Conservation (phyloP, 1,284 basidiomycete genomes). For the Marasmius tenuissimus region DNA sequence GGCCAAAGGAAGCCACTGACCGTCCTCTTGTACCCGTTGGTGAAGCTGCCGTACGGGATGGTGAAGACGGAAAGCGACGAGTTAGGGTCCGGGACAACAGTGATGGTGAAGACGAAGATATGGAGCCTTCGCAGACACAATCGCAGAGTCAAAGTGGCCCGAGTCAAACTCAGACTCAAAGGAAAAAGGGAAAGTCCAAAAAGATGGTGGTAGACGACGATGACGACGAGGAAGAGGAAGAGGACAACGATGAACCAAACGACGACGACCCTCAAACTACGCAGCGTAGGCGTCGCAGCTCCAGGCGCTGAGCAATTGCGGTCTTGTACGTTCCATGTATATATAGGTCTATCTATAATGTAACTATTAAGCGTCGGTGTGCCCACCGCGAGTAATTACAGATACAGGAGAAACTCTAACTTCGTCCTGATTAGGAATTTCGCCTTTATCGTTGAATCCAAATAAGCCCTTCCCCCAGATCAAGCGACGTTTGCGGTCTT, state of each 20-base stretch:
- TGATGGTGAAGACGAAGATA: constrained; percentile 39
- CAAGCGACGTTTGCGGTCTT: constrained; percentile 55
- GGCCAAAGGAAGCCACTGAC: constrained; percentile 49
- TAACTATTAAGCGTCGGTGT: neutral
- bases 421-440: constrained; percentile 39
- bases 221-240: constrained; percentile 20
- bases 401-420: constrained; percentile 33
- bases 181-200: constrained; percentile 24
- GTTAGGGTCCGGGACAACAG: constrained; percentile 43
- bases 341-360: constrained; percentile 6
- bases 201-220: constrained; percentile 23
- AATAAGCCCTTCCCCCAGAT: constrained; percentile 77
- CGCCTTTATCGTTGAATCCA: constrained; percentile 58
- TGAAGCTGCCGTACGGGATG: constrained; percentile 62
- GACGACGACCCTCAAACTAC: constrained; percentile 24
- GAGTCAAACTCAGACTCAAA: constrained; percentile 25
- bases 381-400: constrained; percentile 10
- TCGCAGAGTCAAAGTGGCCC: constrained; percentile 22
- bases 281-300: constrained; percentile 28
- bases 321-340: neutral
- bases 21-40: constrained; percentile 54
- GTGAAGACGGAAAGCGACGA: constrained; percentile 51
- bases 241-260: constrained; percentile 19
- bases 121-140: constrained; percentile 29
- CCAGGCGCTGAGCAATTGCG: constrained; percentile 18